Evolutionary conservation across 108 stramenopile species (phyloP), one percentile per base, ranked within the genome.

Genomic region (Craspedostauros australis): DNA sequence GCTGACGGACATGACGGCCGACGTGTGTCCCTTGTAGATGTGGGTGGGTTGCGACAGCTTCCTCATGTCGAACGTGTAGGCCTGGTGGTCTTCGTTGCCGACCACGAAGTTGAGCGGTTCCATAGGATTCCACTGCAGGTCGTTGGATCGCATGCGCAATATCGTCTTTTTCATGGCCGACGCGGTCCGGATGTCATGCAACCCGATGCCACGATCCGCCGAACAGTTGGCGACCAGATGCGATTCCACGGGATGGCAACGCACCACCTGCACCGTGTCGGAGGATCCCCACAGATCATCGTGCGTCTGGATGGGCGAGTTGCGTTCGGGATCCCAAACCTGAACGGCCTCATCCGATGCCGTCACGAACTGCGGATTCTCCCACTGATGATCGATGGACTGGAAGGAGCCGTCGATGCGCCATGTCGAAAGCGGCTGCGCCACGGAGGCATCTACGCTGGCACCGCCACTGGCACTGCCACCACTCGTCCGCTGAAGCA

Each of bases 81-180:
- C 68, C 50, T 96, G 90, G 75, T 81, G 77, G 59, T 94, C 92
- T 74, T 99, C 99, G 63, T 91, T 95, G 39, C 93, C 99, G 5
- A 95, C 92, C 0, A 86, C 93, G 60, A 99, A 98, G 46, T 95
- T 93, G 78, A 95, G 76, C 1, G 99, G 97, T 68, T 98, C 99
- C 87, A 95, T 94, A 25, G 99, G 99, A 76, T 99, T 99, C 99
- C 99, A 99, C 66, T 96, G 96, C 44, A 99, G 46, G 30, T 92
- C 93, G 46, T 98, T 98, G 25, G 77, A 78, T 56, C 82, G 81
- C 96, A 96, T 98, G 20, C 57, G 39, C 50, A 98, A 53, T 16
- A 98, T 76, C 6, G 88, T 91, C 75, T 96, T 95, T 54, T 95
- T 79, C 60, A 99, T 51, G 14, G 91, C 88, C 7, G 83, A 73